These are phyloP conservation scores for Pichia nanzhaoensis DNA, from an alignment of 805 yeast species.

Conservation along the genomic window DNA sequence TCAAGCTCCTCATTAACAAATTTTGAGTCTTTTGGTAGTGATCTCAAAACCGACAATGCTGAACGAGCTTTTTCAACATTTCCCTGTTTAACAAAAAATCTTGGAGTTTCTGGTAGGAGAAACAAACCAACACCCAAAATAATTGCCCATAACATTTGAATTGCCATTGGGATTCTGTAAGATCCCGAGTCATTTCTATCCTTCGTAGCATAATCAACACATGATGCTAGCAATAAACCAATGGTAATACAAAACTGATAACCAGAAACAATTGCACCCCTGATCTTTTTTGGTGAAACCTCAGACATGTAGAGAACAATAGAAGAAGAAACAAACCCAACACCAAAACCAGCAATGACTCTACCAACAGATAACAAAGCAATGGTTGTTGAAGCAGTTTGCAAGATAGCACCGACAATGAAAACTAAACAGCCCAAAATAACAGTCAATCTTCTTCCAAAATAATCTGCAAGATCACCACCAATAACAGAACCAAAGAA, in stretches of 20 bases:
- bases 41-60: conserved; percentile 49
- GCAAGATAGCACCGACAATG: conserved; percentile 43
- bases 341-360: conserved; percentile 65
- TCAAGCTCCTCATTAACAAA: conserved; percentile 43
- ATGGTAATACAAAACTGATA: conserved; percentile 62
- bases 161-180: conserved; percentile 69
- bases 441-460: conserved; percentile 45
- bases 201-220: conserved; percentile 64
- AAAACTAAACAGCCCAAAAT: conserved; percentile 38
- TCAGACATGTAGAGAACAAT: conserved; percentile 77
- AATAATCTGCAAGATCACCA: conserved; percentile 42
- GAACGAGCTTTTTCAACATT: conserved; percentile 48
- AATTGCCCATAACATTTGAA: conserved; percentile 64
- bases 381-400: conserved; percentile 39
- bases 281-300: conserved; percentile 67
- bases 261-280: conserved; percentile 72
- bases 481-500: conserved; percentile 59
- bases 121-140: conserved; percentile 53
- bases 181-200: conserved; percentile 44
- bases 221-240: conserved; percentile 65
- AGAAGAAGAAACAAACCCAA: conserved; percentile 70
- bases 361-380: conserved; percentile 56
- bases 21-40: conserved; percentile 38
- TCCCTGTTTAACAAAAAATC: conserved; percentile 57
- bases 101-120: conserved; percentile 70